phyloP scores from a whole-genome alignment of 257 asterid species.

The Datura wrightii region DNA sequence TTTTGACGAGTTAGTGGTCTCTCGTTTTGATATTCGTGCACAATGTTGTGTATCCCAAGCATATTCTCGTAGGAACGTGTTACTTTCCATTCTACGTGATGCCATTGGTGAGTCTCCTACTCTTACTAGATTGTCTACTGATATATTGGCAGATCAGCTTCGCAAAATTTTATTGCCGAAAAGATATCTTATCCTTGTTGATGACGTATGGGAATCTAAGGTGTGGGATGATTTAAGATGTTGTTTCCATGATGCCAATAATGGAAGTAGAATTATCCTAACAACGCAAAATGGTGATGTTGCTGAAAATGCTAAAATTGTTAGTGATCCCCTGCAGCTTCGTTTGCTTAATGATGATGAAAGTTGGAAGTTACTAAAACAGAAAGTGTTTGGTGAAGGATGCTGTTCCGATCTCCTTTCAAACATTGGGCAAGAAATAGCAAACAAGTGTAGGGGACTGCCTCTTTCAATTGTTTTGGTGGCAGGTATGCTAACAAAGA shows the following conservation, averaged over 20 bases:
- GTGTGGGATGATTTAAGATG: neutral
- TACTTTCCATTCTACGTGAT: constrained; percentile 44
- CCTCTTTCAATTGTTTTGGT: constrained; percentile 35
- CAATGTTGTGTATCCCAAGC: constrained; percentile 54
- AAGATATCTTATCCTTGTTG: constrained; percentile 17
- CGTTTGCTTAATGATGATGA: constrained; percentile 7
- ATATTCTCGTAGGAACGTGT: constrained; percentile 40
- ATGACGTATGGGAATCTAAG: constrained; percentile 8
- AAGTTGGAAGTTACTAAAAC: constrained; percentile 26
- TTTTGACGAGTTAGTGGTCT: constrained; percentile 36
- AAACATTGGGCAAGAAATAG: constrained; percentile 22
- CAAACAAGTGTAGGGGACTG: constrained; percentile 31
- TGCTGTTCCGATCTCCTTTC: neutral
- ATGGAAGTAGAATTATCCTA: constrained; percentile 17
- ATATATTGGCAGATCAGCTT: constrained; percentile 15
- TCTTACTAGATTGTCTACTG: neutral
- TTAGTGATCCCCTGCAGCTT: constrained; percentile 8
- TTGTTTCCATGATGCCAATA: neutral
- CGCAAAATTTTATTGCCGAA: neutral
- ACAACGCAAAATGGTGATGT: constrained; percentile 5
- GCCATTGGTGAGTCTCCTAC: constrained; percentile 38
- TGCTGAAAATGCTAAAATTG: neutral
- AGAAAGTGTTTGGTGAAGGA: constrained; percentile 28
- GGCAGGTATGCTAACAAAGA: constrained; percentile 34
- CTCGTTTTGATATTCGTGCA: constrained; percentile 47